Evolutionary conservation across 805 yeast species (phyloP).

Genomic region (Yamadazyma tumulicola): DNA sequence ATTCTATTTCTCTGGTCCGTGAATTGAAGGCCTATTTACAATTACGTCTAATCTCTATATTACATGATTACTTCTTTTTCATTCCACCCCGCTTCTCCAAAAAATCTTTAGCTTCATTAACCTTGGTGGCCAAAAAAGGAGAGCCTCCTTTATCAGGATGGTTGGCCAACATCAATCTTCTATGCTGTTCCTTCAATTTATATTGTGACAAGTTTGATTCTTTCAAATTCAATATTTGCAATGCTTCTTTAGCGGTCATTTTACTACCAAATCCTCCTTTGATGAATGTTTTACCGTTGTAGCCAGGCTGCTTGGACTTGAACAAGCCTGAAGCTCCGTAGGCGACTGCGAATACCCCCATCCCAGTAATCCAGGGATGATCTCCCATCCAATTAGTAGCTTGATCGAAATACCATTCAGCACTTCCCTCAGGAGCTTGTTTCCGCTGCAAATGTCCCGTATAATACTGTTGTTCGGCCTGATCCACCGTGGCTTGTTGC

Average conservation of each 20-base stretch:
- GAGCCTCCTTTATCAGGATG: constrained; percentile 97
- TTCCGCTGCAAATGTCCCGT: constrained; percentile 41
- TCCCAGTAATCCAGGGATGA: constrained; percentile 72
- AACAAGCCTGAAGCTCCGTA: constrained; percentile 66
- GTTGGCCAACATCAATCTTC: constrained; percentile 80
- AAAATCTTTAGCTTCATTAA: constrained; percentile 87
- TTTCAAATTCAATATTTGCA: constrained; percentile 73
- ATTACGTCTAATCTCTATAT: not conserved
- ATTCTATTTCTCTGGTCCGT: no score
- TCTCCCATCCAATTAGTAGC: constrained; percentile 57
- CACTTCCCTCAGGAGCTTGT: constrained; percentile 41
- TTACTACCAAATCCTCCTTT: constrained; percentile 93
- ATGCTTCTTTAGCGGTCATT: constrained; percentile 86
- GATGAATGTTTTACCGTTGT: constrained; percentile 61
- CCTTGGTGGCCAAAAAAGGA: constrained; percentile 82
- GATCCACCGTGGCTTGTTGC: constrained; percentile 11
- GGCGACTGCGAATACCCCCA: constrained; percentile 63
- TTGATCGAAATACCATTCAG: constrained; percentile 65
- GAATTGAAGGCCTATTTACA: constrained; percentile 1
- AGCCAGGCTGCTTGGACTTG: constrained; percentile 65
- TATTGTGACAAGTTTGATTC: constrained; percentile 62
- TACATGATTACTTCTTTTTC: constrained; percentile 31
- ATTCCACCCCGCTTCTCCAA: constrained; percentile 65
- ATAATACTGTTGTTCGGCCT: constrained; percentile 21
- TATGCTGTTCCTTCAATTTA: constrained; percentile 72